Percentiles rank a stretch among this genome's conserved stretches.
phyloP scores from a whole-genome alignment of 2,329 filamentous ascomycete genomes.

The Pseudocercospora fijiensis region DNA sequence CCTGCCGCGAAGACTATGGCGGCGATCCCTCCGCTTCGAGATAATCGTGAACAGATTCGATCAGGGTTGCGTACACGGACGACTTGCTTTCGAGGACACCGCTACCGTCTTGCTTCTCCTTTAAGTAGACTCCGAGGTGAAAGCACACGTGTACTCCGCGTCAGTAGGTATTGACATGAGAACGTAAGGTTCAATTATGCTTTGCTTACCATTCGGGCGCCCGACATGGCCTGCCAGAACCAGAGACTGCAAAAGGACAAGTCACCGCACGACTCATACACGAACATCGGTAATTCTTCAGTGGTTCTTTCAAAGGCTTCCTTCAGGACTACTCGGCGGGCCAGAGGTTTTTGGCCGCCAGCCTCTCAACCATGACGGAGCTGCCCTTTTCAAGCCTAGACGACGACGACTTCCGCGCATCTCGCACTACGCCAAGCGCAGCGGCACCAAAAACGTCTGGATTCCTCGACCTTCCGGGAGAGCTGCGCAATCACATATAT shows the following conservation, averaged over 20 bases:
- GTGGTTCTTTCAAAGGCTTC: neutral
- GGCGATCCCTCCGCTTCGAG: too few species aligned
- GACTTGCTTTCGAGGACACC: too few species aligned
- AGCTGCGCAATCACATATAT: neutral
- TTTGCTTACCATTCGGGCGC: neutral
- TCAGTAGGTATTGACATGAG: too few species aligned
- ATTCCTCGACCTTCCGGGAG: neutral
- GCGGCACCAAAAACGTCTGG: neutral
- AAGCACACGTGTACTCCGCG: too few species aligned
- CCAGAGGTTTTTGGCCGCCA: neutral
- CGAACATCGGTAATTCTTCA: neutral
- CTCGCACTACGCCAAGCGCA: neutral
- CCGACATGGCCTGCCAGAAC: neutral
- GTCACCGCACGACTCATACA: neutral
- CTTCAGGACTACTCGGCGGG: neutral
- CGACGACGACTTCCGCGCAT: neutral
- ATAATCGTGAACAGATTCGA: too few species aligned
- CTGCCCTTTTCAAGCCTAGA: neutral
- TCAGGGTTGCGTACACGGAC: too few species aligned
- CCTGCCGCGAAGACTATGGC: too few species aligned
- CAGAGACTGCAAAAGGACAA: neutral
- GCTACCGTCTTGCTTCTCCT: too few species aligned
- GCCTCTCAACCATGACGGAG: neutral
- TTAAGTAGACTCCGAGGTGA: too few species aligned
- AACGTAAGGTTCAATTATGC: neutral